Percentiles rank a stretch among this genome's conserved stretches.
phyloP scores from a whole-genome alignment of 768 basidiomycete genomes.

The Mycena crocata region DNA sequence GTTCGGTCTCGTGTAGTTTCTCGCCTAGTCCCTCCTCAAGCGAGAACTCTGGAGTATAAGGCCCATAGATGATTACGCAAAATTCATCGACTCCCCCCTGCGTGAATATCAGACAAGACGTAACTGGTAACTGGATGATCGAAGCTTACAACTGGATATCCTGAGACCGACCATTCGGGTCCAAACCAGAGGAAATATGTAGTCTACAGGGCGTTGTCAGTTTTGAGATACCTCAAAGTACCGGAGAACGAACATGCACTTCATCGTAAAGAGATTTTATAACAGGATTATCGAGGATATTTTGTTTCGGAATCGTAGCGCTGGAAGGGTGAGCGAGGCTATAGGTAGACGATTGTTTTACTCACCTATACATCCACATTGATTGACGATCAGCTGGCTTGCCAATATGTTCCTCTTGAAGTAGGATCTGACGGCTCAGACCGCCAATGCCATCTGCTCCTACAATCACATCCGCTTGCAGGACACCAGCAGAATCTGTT shows the following conservation, averaged over 20 bases:
- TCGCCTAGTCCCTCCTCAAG: not conserved
- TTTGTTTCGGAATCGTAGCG: not conserved
- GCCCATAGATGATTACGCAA: not conserved
- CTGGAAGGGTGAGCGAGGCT: not conserved
- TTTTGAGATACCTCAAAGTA: not conserved
- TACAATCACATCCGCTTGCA: constrained; percentile 13
- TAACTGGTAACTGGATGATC: not conserved
- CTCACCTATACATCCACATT: constrained; percentile 20
- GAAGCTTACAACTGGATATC: constrained; percentile 3
- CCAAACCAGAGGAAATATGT: constrained; percentile 13
- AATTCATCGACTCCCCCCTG: not conserved
- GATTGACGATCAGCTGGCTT: not conserved
- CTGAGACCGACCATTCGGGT: not conserved
- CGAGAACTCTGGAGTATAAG: not conserved
- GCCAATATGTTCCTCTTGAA: not conserved
- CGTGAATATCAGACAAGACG: not conserved
- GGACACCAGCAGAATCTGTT: not conserved
- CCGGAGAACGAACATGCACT: not conserved
- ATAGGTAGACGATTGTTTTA: not conserved
- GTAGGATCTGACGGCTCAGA: not conserved
- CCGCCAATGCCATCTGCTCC: constrained; percentile 12
- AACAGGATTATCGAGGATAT: not conserved
- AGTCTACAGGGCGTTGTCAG: not conserved
- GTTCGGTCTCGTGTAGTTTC: not conserved
- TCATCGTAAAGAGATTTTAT: not conserved